Conservation (phyloP, 768 basidiomycete genomes). For the Pleurotus djamor region DNA sequence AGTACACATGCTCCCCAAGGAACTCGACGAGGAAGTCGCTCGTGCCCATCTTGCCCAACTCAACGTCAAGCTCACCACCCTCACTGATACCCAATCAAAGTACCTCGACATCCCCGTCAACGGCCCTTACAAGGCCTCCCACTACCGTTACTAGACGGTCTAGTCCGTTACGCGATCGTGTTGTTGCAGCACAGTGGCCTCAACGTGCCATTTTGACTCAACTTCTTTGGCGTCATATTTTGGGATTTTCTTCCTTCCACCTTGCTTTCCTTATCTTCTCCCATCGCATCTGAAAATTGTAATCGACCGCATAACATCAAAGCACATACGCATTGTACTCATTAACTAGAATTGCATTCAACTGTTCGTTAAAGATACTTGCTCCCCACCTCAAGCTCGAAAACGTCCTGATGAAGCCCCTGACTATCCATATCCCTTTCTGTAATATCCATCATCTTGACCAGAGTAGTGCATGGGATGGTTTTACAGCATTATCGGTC, state of each 20-base stretch:
- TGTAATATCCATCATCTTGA: not conserved
- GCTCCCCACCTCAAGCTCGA: too few relatives aligned
- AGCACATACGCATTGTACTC: not conserved
- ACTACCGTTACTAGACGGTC: slow-evolving; percentile 42
- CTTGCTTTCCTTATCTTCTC: not conserved
- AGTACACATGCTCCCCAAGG: slow-evolving; percentile 98
- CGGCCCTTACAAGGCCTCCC: slow-evolving; percentile 63
- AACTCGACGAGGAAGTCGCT: slow-evolving; percentile 98
- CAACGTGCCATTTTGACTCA: slow-evolving; percentile 56
- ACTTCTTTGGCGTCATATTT: slow-evolving; percentile 28
- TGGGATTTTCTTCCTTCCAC: slow-evolving; percentile 69
- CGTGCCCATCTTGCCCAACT: slow-evolving; percentile 91
- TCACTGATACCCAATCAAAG: slow-evolving; percentile 69
- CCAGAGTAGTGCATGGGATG: not conserved
- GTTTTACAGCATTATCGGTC: too few relatives aligned
- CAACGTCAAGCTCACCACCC: slow-evolving; percentile 89
- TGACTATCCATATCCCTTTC: not conserved
- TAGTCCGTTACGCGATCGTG: slow-evolving; percentile 22
- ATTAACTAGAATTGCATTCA: not conserved
- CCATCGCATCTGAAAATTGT: not conserved
- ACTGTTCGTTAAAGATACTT: too few relatives aligned
- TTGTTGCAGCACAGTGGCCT: slow-evolving; percentile 50
- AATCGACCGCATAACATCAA: not conserved
- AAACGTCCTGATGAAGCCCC: not conserved
- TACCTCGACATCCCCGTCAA: slow-evolving; percentile 90